Evolutionary conservation across 164 flowering plant genomes (phyloP).

Genomic region (Buxus sempervirens): DNA sequence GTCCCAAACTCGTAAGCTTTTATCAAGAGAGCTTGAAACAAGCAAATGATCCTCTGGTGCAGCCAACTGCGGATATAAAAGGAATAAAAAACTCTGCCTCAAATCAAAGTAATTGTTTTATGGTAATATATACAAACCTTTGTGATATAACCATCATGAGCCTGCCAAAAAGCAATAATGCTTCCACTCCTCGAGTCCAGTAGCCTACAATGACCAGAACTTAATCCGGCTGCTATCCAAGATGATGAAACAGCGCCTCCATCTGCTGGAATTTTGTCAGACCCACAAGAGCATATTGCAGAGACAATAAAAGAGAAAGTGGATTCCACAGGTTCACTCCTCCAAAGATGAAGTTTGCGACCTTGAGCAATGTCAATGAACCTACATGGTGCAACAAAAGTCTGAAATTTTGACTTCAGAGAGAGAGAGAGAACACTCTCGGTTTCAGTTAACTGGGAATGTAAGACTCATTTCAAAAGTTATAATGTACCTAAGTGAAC

Average conservation of each 20-base stretch:
- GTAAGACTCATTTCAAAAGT: background rate
- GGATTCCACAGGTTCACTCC: slow-evolving; percentile 57
- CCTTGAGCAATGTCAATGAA: slow-evolving; percentile 75
- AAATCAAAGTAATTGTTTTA: background rate
- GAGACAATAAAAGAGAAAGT: slow-evolving; percentile 81
- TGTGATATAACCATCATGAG: slow-evolving; percentile 93
- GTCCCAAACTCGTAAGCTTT: slow-evolving; percentile 85
- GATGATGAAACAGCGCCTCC: slow-evolving; percentile 44
- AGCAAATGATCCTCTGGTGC: slow-evolving; percentile 82
- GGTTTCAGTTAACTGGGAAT: background rate
- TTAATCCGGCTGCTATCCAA: slow-evolving; percentile 82
- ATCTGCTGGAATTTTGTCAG: slow-evolving; percentile 41
- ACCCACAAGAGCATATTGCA: slow-evolving; percentile 75
- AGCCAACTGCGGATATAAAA: slow-evolving; percentile 64
- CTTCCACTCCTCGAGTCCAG: slow-evolving; percentile 85
- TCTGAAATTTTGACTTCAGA: slow-evolving; percentile 4
- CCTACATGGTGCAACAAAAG: slow-evolving; percentile 34
- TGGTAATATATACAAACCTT: slow-evolving; percentile 45
- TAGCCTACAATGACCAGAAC: slow-evolving; percentile 77
- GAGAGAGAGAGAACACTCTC: background rate
- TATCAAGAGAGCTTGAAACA: slow-evolving; percentile 92
- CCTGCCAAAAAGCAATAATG: slow-evolving; percentile 76
- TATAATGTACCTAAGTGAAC: slow-evolving; percentile 68
- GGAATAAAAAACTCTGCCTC: background rate
- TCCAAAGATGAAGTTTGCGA: slow-evolving; percentile 88